Evolutionary conservation across 352 stramenopile species (phyloP).

Genomic region (Pythium rhizo-oryzae): DNA sequence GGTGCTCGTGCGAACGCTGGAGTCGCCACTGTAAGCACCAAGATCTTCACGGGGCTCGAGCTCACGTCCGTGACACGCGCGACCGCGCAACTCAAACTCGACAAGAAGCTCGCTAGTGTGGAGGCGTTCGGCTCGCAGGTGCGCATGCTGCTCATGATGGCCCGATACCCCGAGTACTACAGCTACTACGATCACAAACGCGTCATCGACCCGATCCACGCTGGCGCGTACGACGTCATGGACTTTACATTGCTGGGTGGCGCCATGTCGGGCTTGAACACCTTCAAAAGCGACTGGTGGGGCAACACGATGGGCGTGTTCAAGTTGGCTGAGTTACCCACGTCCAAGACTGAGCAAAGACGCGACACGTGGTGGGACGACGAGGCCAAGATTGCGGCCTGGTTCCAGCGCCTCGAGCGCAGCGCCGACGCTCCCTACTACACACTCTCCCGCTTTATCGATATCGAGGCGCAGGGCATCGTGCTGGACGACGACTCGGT

Average conservation of each 20-base stretch:
- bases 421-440: constrained; percentile 28
- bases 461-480: constrained; percentile 28
- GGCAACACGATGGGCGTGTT: constrained; percentile 41
- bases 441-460: constrained; percentile 29
- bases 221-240: constrained; percentile 24
- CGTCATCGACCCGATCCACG: neutral
- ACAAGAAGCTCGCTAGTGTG: constrained; percentile 32
- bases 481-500: constrained; percentile 33
- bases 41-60: constrained; percentile 9
- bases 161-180: constrained; percentile 40
- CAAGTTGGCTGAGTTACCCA: constrained; percentile 33
- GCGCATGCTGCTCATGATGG: constrained; percentile 38
- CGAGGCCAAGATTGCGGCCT: constrained; percentile 31
- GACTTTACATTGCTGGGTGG: constrained; percentile 31
- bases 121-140: constrained; percentile 25
- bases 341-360: neutral
- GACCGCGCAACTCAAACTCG: constrained; percentile 25
- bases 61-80: constrained; percentile 26
- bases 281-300: constrained; percentile 38
- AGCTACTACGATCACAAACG: constrained; percentile 25
- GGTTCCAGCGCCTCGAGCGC: constrained; percentile 38
- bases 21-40: constrained; percentile 15
- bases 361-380: constrained; percentile 40
- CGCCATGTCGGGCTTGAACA: constrained; percentile 37
- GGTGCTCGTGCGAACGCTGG: constrained; percentile 13